phyloP scores from a whole-genome alignment of 1,139 yeast species.

The Kodamaea derodonti region DNA sequence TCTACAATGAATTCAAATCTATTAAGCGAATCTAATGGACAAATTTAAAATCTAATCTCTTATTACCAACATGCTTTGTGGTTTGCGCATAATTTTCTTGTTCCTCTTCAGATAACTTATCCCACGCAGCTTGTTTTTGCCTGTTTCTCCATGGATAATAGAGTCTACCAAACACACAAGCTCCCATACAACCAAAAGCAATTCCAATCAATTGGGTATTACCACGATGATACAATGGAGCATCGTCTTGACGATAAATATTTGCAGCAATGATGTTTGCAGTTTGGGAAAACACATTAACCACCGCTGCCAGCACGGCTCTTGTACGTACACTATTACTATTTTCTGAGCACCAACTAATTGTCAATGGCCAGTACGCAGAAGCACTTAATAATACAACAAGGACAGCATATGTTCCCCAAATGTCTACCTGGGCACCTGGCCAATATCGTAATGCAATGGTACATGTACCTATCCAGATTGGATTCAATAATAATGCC shows the following conservation, averaged over 20 bases:
- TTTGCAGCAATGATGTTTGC: constrained; percentile 17
- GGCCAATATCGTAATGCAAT: constrained; percentile 18
- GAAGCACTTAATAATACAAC: constrained; percentile 17
- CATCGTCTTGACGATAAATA: constrained; percentile 25
- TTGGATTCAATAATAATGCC: constrained; percentile 13
- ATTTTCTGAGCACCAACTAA: constrained; percentile 20
- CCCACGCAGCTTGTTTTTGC: constrained; percentile 13
- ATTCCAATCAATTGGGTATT: constrained; percentile 20
- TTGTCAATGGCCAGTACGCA: constrained; percentile 17
- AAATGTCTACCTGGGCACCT: constrained; percentile 14
- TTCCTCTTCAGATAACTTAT: constrained; percentile 12
- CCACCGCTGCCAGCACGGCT: constrained; percentile 22
- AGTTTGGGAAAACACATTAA: constrained; percentile 19
- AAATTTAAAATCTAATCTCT: constrained; percentile 17
- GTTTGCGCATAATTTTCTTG: constrained; percentile 10
- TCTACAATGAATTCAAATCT: too few relatives aligned
- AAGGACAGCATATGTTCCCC: constrained; percentile 20
- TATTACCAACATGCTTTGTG: constrained; percentile 15
- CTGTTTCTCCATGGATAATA: constrained; percentile 14
- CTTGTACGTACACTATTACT: constrained; percentile 19
- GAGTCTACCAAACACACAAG: constrained; percentile 12
- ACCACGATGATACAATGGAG: constrained; percentile 25
- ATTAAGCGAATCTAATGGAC: constrained; percentile 9
- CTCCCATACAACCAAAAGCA: constrained; percentile 14
- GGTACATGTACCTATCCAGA: constrained; percentile 17